phyloP scores from a whole-genome alignment of 208 protist species.

The Leishmania aethiopica region DNA sequence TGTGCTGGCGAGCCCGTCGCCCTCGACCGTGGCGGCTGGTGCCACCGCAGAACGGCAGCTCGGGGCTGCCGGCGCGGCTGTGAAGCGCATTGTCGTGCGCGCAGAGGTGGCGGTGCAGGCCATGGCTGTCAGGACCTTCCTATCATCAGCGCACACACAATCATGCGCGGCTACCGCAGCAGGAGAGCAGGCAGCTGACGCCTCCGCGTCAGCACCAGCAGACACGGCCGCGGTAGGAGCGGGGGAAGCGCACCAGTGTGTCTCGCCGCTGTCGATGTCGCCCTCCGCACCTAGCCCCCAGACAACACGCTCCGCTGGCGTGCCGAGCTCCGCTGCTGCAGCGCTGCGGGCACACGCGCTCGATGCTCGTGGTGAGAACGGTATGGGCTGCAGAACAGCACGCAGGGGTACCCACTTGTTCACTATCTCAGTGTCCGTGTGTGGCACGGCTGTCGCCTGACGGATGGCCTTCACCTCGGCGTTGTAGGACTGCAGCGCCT shows the following conservation, averaged over 20 bases:
- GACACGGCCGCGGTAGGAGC: neutral
- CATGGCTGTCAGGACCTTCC: neutral
- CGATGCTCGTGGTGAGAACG: neutral
- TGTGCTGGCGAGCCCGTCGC: neutral
- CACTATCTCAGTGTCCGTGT: neutral
- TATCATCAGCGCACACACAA: neutral
- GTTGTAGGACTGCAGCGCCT: slow-evolving; percentile 21
- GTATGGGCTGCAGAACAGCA: slow-evolving; percentile 17
- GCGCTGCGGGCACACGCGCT: neutral
- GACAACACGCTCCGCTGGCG: neutral
- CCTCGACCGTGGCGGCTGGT: neutral
- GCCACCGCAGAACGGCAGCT: neutral
- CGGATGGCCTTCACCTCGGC: slow-evolving; percentile 1
- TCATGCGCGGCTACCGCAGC: neutral
- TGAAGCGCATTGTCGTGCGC: slow-evolving; percentile 14
- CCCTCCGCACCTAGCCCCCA: neutral
- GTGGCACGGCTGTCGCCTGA: no score
- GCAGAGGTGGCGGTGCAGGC: slow-evolving; percentile 18
- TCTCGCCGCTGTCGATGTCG: neutral
- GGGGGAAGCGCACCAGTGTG: neutral
- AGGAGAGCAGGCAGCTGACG: neutral
- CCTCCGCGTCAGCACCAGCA: neutral
- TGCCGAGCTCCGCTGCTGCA: neutral
- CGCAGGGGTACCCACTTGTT: slow-evolving; percentile 1
- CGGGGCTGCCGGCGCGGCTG: neutral